Percentiles rank a stretch among this genome's conserved stretches.
Evolutionary conservation across 75 land plant genomes (phyloP).

Genomic region (Pinus albicaulis): DNA sequence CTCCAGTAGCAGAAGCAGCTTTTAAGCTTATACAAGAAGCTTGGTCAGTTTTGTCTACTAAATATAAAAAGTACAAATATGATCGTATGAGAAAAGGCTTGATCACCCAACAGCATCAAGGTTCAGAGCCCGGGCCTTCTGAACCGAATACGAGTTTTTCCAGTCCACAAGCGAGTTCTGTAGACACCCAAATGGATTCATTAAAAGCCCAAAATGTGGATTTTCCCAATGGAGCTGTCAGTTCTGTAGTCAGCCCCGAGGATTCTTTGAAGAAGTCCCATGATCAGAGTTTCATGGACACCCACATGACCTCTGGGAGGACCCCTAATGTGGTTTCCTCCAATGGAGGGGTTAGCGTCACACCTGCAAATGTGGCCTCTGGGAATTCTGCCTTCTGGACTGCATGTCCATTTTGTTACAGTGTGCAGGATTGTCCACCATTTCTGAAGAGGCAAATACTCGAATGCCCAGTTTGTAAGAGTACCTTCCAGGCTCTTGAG

Average conservation of each 20-base stretch:
- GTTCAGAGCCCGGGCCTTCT: too few species aligned
- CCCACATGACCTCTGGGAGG: background rate
- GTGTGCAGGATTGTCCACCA: background rate
- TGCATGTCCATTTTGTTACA: background rate
- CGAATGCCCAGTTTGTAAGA: background rate
- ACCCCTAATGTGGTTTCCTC: background rate
- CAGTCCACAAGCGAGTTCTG: too few species aligned
- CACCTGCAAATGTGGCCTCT: background rate
- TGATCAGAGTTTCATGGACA: background rate
- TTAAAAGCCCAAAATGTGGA: too few species aligned
- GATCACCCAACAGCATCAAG: too few species aligned
- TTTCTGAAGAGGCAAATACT: background rate
- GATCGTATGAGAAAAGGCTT: background rate
- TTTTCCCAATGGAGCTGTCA: too few species aligned
- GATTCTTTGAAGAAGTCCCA: too few species aligned
- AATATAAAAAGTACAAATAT: background rate
- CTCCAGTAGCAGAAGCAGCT: background rate
- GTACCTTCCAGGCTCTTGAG: background rate
- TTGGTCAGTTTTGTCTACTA: background rate
- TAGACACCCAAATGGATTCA: too few species aligned
- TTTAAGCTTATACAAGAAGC: slow-evolving; percentile 7
- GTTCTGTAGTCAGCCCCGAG: too few species aligned
- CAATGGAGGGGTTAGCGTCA: background rate
- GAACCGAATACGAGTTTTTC: too few species aligned
- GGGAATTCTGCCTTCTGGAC: background rate